Evolutionary conservation across 75 land plant genomes (phyloP), one percentile per base, ranked within the genome.

Genomic region (Ceratopteris richardii): DNA sequence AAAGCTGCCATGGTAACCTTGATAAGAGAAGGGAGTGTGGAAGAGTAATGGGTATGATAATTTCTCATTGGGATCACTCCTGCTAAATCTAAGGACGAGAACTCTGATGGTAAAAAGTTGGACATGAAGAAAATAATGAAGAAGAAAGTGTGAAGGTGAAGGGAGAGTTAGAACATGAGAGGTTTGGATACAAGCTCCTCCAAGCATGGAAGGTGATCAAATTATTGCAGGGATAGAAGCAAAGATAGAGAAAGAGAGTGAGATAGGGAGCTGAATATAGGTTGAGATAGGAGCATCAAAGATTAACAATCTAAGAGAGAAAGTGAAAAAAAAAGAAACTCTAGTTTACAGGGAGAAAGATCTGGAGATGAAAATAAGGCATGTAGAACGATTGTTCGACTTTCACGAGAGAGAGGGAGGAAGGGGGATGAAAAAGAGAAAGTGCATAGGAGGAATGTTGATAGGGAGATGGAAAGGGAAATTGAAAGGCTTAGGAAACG

Each of bases 401-500:
- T 82, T 79, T 31, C 80, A 80, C 48, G 74, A 81, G 23, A 77
- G 75, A 58, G 99, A 90, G 20, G 90, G 99, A 97, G 99, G n/a
- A n/a, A 95, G 65, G 71, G 66, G 29, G 76, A 92, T 58, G 99
- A 95, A 68, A 79, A 79, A 56, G 97, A 90, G 21, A 90, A 63
- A 68, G 99, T 90, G 52, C 62, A 83, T 11, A 74, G 72, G 63
- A 70, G 99, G 51, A 77, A 72, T 58, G 51, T 82, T 77, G 99
- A 95, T 66, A 90, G 72, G 60, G 99, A 95, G 29, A 78, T 78
- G 55, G 95, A 90, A 63, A 95, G 86, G 81, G 99, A 95, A 7
- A 74, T 73, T 48, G 88, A 87, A 31, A 78, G 83, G 13, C 81
- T 90, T 27, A 51, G 92, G 17, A 66, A 77, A 67, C 77, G 75